These are phyloP conservation scores for Noccaea caerulescens DNA, from an alignment of 345 rosid genomes.

Conservation along the genomic window DNA sequence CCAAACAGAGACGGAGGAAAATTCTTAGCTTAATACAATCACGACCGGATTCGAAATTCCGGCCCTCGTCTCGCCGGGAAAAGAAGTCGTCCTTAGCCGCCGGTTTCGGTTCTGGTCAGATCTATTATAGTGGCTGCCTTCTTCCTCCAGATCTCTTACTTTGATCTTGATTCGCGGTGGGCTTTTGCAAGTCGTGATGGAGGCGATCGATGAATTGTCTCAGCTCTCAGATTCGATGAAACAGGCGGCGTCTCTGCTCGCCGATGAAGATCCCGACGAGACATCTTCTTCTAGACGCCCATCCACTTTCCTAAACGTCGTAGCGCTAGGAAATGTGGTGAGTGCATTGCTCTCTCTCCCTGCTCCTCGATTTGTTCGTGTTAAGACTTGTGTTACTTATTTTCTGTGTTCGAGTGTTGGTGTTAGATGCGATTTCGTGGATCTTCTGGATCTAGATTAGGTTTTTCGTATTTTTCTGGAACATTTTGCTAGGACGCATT, in stretches of 20 bases:
- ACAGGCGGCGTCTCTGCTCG: slow-evolving; percentile 85
- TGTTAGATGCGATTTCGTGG: slow-evolving; percentile 34
- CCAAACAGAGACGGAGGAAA: slow-evolving; percentile 21
- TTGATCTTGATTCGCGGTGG: slow-evolving; percentile 29
- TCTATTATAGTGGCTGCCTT: slow-evolving; percentile 30
- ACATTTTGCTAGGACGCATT: slow-evolving; percentile 10
- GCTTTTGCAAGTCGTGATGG: slow-evolving; percentile 55
- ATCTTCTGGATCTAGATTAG: slow-evolving; percentile 46
- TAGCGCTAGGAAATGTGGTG: slow-evolving; percentile 89
- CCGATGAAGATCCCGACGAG: slow-evolving; percentile 89
- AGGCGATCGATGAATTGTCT: slow-evolving; percentile 88
- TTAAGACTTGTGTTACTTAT: background rate
- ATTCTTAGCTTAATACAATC: slow-evolving; percentile 25
- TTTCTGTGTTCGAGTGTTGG: slow-evolving; percentile 24
- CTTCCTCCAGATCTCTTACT: slow-evolving; percentile 43
- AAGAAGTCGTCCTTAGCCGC: background rate
- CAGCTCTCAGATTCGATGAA: slow-evolving; percentile 93
- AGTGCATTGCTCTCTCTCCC: slow-evolving; percentile 40
- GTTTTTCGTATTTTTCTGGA: slow-evolving; percentile 14
- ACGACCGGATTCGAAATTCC: slow-evolving; percentile 33
- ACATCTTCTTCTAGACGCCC: slow-evolving; percentile 64
- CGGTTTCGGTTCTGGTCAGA: slow-evolving; percentile 32
- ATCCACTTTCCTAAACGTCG: slow-evolving; percentile 79
- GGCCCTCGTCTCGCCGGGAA: slow-evolving; percentile 20
- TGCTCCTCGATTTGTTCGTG: slow-evolving; percentile 14